These are phyloP conservation scores for Ulmus americana DNA, from an alignment of 331 rosid species.

Conservation along the genomic window DNA sequence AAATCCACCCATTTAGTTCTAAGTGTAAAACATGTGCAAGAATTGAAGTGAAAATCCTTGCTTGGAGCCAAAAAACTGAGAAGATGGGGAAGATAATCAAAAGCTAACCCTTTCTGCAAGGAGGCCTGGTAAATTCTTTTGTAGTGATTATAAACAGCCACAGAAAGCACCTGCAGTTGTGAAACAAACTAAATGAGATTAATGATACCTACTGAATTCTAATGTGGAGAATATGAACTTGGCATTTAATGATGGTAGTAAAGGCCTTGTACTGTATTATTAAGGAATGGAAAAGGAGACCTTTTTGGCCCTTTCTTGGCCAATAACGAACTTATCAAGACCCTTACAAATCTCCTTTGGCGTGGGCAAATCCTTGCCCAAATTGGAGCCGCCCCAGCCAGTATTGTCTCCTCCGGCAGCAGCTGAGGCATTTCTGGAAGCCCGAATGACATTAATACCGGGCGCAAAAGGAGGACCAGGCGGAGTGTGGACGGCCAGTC, in stretches of 20 bases:
- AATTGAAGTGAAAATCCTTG: background rate
- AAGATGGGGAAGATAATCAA: conserved; percentile 1
- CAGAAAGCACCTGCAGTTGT: conserved; percentile 74
- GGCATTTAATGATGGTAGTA: no score
- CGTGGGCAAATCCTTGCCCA: conserved; percentile 86
- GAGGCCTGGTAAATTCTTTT: conserved; percentile 77
- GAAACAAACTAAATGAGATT: no score
- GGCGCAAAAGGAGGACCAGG: conserved; percentile 83
- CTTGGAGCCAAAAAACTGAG: background rate
- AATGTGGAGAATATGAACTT: no score
- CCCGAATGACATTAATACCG: conserved; percentile 56
- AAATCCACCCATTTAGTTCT: conserved; percentile 34
- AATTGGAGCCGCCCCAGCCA: conserved; percentile 83
- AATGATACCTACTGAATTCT: no score
- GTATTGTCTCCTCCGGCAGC: conserved; percentile 43
- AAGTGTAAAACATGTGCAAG: background rate
- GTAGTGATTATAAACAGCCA: conserved; percentile 95
- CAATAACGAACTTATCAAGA: conserved; percentile 89
- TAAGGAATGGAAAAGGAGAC: conserved; percentile 18
- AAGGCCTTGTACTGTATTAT: no score
- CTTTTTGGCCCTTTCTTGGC: conserved; percentile 91
- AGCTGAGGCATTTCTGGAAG: conserved; percentile 36
- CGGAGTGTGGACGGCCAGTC: conserved; percentile 73
- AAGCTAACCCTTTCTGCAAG: conserved; percentile 68
- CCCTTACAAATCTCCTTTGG: conserved; percentile 90